These are phyloP conservation scores for Aquilaria sinensis DNA, from an alignment of 345 rosid species.

Conservation along the genomic window DNA sequence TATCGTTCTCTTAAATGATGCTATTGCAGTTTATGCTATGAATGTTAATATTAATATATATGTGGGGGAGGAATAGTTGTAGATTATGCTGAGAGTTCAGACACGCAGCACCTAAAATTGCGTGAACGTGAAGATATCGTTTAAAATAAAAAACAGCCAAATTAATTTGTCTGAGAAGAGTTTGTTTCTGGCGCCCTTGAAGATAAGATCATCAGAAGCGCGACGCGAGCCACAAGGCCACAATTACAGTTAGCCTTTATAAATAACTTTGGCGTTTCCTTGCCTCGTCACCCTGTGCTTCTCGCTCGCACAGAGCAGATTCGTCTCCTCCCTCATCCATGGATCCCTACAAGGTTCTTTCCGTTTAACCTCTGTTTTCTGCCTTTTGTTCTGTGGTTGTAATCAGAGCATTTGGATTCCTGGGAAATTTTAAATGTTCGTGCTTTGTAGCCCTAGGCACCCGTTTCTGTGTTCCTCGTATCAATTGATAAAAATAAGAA, in stretches of 20 bases:
- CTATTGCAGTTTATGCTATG: no score
- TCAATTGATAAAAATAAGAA: neutral
- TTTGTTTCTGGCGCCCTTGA: no score
- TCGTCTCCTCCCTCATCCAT: conserved; percentile 4
- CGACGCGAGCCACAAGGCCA: conserved; percentile 13
- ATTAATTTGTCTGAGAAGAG: neutral
- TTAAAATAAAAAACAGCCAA: neutral
- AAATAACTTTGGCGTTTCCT: neutral
- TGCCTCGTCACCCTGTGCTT: neutral
- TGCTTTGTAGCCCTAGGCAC: no score
- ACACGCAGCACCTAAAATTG: no score
- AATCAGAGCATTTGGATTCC: neutral
- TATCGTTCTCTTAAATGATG: no score
- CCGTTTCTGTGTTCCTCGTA: no score
- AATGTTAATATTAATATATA: no score
- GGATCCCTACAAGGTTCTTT: conserved; percentile 29
- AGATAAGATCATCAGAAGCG: neutral
- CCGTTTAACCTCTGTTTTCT: neutral
- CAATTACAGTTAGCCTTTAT: neutral
- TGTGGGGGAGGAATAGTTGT: no score
- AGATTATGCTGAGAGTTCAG: no score
- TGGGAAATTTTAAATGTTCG: neutral
- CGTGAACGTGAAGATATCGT: no score
- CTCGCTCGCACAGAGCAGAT: neutral
- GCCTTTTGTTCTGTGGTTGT: neutral